phyloP scores from a whole-genome alignment of 495 filamentous ascomycete species.

The Melanomma pulvis-pyrius region DNA sequence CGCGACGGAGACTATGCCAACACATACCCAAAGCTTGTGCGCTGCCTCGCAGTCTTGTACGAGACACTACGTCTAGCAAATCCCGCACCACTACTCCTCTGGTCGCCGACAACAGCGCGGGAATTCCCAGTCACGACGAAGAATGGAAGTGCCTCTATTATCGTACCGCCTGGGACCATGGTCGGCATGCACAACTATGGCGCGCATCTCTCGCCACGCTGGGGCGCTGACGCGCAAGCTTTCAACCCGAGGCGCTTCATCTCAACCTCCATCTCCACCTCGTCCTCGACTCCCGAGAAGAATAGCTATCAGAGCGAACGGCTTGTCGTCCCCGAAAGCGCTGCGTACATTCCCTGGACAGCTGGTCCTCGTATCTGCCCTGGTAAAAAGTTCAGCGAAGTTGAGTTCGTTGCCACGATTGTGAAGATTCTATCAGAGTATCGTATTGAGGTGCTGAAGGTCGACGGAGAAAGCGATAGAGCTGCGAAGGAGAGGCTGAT shows the following conservation, averaged over 20 bases:
- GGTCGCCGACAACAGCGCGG: background rate
- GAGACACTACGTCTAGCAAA: constrained; percentile 25
- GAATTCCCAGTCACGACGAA: background rate
- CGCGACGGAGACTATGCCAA: constrained; percentile 4
- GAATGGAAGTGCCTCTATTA: background rate
- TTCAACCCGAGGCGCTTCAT: constrained; percentile 28
- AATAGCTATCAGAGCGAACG: background rate
- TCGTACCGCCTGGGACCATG: background rate
- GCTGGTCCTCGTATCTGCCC: constrained; percentile 24
- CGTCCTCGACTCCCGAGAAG: too few relatives aligned
- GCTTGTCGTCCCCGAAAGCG: constrained; percentile 5
- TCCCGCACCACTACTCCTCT: constrained; percentile 15
- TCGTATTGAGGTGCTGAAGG: background rate
- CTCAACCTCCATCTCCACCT: background rate
- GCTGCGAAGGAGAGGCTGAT: constrained; percentile 9
- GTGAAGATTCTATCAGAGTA: constrained; percentile 3
- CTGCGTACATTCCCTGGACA: constrained; percentile 13
- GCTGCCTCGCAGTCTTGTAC: constrained; percentile 17
- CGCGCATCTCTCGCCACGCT: constrained; percentile 15
- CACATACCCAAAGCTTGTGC: constrained; percentile 11
- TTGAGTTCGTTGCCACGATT: constrained; percentile 29
- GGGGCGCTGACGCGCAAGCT: constrained; percentile 6
- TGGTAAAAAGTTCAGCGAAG: constrained; percentile 32
- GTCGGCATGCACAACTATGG: constrained; percentile 2
- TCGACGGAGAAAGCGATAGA: constrained; percentile 9